phyloP scores from a whole-genome alignment of 495 filamentous ascomycete genomes.

The Penicillium atrosanguineum region DNA sequence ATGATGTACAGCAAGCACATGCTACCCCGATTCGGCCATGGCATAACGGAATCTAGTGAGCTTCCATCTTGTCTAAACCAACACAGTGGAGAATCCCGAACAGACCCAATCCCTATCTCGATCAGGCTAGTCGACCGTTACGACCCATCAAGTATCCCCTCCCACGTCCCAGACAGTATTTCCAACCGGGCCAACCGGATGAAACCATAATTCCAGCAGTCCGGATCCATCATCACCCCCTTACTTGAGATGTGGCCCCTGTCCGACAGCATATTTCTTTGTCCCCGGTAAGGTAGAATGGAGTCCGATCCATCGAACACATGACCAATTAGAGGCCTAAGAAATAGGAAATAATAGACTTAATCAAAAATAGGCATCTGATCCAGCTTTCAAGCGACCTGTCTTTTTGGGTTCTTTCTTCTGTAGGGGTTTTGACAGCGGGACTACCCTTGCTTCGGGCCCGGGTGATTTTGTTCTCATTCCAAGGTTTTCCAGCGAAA shows the following conservation, averaged over 20 bases:
- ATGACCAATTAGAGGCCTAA: background rate
- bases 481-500: background rate
- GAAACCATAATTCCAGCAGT: constrained; percentile 1
- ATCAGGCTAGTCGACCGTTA: constrained; percentile 24
- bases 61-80: background rate
- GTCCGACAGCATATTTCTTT: constrained; percentile 6
- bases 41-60: background rate
- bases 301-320: background rate
- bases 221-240: constrained; percentile 3
- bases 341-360: no score
- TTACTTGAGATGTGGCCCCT: constrained; percentile 7
- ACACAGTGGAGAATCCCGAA: background rate
- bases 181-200: constrained; percentile 10
- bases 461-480: background rate
- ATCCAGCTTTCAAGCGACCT: background rate
- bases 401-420: background rate
- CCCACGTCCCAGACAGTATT: constrained; percentile 2
- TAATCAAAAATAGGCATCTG: no score
- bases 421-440: background rate
- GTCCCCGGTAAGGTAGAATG: background rate
- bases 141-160: constrained; percentile 7
- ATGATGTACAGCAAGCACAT: background rate
- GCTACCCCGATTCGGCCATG: no score
- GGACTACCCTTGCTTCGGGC: background rate
- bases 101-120: background rate